phyloP scores from a whole-genome alignment of 148 eudicot species.

The Talinum fruticosum region DNA sequence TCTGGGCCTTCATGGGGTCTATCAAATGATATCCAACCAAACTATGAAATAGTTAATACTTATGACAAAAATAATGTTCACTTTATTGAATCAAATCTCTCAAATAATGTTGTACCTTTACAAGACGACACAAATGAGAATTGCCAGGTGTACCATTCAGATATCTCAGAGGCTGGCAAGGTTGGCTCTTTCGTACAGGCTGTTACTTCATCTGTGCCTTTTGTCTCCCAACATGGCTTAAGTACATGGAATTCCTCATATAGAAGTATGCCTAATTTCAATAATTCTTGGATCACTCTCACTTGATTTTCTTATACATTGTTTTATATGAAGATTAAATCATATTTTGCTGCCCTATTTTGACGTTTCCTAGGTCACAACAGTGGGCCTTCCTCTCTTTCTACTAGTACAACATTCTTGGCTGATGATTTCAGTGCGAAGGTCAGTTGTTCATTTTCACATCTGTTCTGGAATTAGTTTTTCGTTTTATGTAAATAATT shows the following conservation, averaged over 20 bases:
- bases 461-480: background rate
- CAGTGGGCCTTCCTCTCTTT: constrained; percentile 24
- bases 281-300: background rate
- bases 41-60: constrained; percentile 50
- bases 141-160: constrained; percentile 60
- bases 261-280: constrained; percentile 18
- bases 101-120: constrained; percentile 92
- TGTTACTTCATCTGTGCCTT: constrained; percentile 26
- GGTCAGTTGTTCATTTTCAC: constrained; percentile 34
- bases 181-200: constrained; percentile 27
- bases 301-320: background rate
- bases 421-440: constrained; percentile 27
- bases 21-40: constrained; percentile 79
- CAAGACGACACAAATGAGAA: constrained; percentile 85
- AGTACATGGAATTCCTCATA: constrained; percentile 22
- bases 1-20: constrained; percentile 38
- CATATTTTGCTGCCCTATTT: background rate
- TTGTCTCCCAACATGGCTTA: constrained; percentile 25
- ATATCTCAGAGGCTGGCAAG: constrained; percentile 35
- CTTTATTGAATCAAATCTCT: constrained; percentile 39
- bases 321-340: background rate
- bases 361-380: constrained; percentile 32
- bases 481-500: background rate
- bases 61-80: constrained; percentile 44
- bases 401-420: constrained; percentile 16